A percentile compares a stretch with the other conserved stretches of the same genome.
These are phyloP conservation scores for Senna tora DNA, from an alignment of 306 rosid species.

Conservation along the genomic window DNA sequence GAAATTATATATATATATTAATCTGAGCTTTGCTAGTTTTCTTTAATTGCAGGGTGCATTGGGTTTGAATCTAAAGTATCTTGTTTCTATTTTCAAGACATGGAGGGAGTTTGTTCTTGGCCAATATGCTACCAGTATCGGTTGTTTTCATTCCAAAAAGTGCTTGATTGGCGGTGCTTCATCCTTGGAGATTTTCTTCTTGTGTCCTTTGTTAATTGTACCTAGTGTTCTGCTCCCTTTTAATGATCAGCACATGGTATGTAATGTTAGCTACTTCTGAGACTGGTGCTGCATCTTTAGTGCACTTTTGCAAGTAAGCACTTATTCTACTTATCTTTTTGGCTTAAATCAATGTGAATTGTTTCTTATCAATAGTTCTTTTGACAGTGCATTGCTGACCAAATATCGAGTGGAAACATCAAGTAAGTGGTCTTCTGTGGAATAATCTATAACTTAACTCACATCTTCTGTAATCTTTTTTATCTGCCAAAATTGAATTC, in stretches of 20 bases:
- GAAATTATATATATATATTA: neutral
- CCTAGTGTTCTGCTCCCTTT: slow-evolving; percentile 76
- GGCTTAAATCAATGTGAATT: slow-evolving; percentile 8
- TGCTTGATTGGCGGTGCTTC: slow-evolving; percentile 97
- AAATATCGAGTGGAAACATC: slow-evolving; percentile 55
- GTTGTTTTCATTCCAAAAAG: slow-evolving; percentile 90
- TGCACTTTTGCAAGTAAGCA: slow-evolving; percentile 74
- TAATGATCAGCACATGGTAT: slow-evolving; percentile 78
- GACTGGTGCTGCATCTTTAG: slow-evolving; percentile 86
- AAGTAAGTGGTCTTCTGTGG: slow-evolving; percentile 68
- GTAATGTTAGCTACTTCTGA: slow-evolving; percentile 81
- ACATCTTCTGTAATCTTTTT: neutral
- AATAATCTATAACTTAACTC: slow-evolving; percentile 18
- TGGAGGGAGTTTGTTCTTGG: slow-evolving; percentile 77
- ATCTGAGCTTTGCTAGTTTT: slow-evolving; percentile 19
- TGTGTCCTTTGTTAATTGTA: slow-evolving; percentile 96
- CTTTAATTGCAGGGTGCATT: slow-evolving; percentile 49
- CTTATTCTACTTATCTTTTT: slow-evolving; percentile 8
- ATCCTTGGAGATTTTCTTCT: slow-evolving; percentile 89
- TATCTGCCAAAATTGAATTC: slow-evolving; percentile 12
- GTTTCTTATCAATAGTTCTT: slow-evolving; percentile 35
- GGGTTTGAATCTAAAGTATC: slow-evolving; percentile 56
- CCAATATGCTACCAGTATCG: slow-evolving; percentile 81
- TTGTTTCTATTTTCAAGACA: slow-evolving; percentile 56
- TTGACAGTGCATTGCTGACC: slow-evolving; percentile 79